Percentiles rank a stretch among this genome's conserved stretches.
Evolutionary conservation across 2,329 filamentous ascomycete genomes (phyloP).

Genomic region (Trichoderma sp.): DNA sequence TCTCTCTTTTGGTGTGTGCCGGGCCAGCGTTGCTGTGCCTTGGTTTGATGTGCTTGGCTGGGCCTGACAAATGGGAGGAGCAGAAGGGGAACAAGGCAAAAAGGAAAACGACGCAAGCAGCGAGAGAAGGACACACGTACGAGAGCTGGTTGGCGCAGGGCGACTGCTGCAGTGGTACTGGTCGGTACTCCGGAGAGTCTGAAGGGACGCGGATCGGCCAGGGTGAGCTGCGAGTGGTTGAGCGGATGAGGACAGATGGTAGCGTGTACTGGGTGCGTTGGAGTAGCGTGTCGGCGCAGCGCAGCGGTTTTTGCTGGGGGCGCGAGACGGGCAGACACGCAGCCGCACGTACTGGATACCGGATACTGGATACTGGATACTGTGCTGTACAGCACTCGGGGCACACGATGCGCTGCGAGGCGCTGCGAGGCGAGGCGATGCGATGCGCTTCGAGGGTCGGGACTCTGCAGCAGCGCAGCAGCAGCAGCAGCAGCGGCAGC

Average conservation of each 20-base stretch:
- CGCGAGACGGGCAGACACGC: neutral
- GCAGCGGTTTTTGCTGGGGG: neutral
- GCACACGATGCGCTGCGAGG: neutral
- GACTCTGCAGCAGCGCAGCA: neutral
- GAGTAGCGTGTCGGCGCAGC: neutral
- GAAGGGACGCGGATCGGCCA: conserved; percentile 8
- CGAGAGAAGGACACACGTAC: neutral
- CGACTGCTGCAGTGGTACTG: conserved; percentile 14
- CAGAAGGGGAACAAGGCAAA: neutral
- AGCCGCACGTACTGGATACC: too few species aligned
- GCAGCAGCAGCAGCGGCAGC: too few species aligned
- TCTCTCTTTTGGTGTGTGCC: too few species aligned
- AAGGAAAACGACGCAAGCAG: neutral
- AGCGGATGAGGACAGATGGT: neutral
- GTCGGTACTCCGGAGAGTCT: conserved; percentile 7
- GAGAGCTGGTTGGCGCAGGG: conserved; percentile 13
- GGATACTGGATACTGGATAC: too few species aligned
- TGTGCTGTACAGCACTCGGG: too few species aligned
- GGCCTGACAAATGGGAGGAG: neutral
- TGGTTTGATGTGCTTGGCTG: neutral
- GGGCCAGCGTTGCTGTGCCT: too few species aligned
- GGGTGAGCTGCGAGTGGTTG: conserved; percentile 5
- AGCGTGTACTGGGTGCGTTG: neutral
- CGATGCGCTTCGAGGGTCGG: neutral
- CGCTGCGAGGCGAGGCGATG: neutral